Conservation (phyloP, 2,329 filamentous ascomycete species). For the Massarina eburnea region DNA sequence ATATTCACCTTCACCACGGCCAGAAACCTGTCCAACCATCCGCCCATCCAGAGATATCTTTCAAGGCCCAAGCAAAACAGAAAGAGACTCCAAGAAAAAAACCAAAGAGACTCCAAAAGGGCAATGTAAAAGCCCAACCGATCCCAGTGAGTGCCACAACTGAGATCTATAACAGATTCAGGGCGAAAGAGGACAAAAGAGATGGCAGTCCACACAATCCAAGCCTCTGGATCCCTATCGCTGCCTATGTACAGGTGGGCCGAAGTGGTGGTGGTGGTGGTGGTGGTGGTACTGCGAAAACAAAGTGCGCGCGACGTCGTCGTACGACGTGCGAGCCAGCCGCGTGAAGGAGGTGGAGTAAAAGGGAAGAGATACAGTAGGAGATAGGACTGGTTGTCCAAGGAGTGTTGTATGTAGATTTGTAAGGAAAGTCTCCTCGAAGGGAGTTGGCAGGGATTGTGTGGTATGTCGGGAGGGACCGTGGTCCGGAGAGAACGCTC, state of each 20-base stretch:
- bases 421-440: neutral
- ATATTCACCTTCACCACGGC: too few species aligned
- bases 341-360: too few species aligned
- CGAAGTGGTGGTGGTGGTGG: neutral
- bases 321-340: too few species aligned
- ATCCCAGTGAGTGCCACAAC: neutral
- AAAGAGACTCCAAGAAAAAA: neutral
- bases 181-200: neutral
- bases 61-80: too few species aligned
- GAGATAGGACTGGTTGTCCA: neutral
- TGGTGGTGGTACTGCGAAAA: neutral
- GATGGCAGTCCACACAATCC: neutral
- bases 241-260: neutral
- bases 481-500: constrained; percentile 6
- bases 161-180: too few species aligned
- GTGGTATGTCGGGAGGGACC: neutral
- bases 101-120: neutral
- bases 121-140: neutral
- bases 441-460: neutral
- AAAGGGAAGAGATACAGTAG: neutral
- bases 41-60: too few species aligned
- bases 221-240: neutral
- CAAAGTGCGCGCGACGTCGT: too few species aligned
- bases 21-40: too few species aligned
- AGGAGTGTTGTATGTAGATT: neutral